Conservation (phyloP, 192 early-diverging fungal genomes). For the Entomortierella beljakovae region DNA sequence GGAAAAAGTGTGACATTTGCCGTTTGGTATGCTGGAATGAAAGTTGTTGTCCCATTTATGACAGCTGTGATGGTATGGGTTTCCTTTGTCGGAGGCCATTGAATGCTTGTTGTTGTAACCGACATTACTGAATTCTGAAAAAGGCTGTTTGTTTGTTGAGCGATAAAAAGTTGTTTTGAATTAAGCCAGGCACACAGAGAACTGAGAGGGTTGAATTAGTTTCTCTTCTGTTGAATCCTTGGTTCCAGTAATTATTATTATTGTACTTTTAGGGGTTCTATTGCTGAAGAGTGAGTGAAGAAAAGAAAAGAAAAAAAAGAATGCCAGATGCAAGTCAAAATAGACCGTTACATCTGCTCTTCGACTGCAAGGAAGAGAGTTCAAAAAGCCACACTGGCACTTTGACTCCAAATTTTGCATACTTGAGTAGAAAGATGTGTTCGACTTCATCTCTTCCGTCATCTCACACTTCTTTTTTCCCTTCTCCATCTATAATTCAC, state of each 20-base stretch:
- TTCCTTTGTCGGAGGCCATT: slow-evolving; percentile 7
- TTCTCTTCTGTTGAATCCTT: too few species aligned
- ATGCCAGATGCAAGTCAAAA: too few species aligned
- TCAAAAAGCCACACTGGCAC: too few species aligned
- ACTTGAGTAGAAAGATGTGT: background rate
- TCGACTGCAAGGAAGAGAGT: too few species aligned
- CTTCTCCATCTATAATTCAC: slow-evolving; percentile 17
- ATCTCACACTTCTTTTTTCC: background rate
- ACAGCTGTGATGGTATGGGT: slow-evolving; percentile 29
- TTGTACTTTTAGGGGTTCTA: too few species aligned
- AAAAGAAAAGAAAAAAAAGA: too few species aligned
- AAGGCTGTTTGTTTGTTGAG: background rate
- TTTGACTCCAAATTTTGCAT: background rate
- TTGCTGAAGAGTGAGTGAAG: too few species aligned
- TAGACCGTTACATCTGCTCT: too few species aligned
- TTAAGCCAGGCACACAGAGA: too few species aligned
- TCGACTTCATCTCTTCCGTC: background rate
- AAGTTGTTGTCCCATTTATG: slow-evolving; percentile 20
- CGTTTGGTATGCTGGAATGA: slow-evolving; percentile 39
- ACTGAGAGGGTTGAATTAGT: too few species aligned
- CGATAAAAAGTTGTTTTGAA: background rate
- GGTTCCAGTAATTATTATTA: too few species aligned
- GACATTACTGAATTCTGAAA: slow-evolving; percentile 1
- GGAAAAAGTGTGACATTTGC: slow-evolving; percentile 36
- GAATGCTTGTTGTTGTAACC: slow-evolving; percentile 12